Percentiles rank a stretch among this genome's conserved stretches.
Conservation (phyloP, 768 basidiomycete species). For the Candolleomyces eurysporus region DNA sequence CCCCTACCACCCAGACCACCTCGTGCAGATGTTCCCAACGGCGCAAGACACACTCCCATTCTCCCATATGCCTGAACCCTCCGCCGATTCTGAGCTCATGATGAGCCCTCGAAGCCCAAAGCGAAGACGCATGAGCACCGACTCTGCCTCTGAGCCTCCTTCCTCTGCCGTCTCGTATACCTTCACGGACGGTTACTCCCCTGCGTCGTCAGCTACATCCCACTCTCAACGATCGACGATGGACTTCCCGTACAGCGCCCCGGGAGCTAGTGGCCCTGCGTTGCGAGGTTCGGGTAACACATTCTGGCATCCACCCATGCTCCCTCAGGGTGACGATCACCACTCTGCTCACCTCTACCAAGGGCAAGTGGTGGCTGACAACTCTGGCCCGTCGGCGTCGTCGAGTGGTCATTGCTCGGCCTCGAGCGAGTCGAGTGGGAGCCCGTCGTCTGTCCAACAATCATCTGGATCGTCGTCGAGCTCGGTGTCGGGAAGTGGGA, state of each 20-base stretch:
- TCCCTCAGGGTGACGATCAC: slow-evolving; percentile 43
- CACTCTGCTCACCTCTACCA: slow-evolving; percentile 17
- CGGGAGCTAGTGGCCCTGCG: slow-evolving; percentile 34
- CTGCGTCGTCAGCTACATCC: slow-evolving; percentile 51
- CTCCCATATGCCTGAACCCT: slow-evolving; percentile 1
- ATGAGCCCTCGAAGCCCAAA: slow-evolving; percentile 56
- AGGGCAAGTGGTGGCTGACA: not conserved
- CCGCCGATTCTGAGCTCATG: slow-evolving; percentile 38
- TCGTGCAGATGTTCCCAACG: slow-evolving; percentile 49
- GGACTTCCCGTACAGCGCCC: slow-evolving; percentile 60
- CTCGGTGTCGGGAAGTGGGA: not conserved
- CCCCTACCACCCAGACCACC: slow-evolving; percentile 73
- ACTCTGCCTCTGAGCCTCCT: slow-evolving; percentile 49
- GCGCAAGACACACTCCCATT: slow-evolving; percentile 55
- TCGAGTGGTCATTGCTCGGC: not conserved
- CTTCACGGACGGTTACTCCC: slow-evolving; percentile 60
- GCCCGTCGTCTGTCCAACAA: not conserved
- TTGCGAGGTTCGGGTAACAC: slow-evolving; percentile 58
- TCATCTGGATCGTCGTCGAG: too few species aligned
- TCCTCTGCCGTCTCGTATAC: slow-evolving; percentile 67
- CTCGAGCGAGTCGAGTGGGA: slow-evolving; percentile 3
- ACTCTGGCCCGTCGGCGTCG: not conserved
- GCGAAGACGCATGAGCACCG: slow-evolving; percentile 70
- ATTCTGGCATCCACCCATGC: slow-evolving; percentile 81
- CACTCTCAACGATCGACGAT: slow-evolving; percentile 64